Conservation (phyloP, 2,329 filamentous ascomycete genomes). For the Hypoxylon sp. region DNA sequence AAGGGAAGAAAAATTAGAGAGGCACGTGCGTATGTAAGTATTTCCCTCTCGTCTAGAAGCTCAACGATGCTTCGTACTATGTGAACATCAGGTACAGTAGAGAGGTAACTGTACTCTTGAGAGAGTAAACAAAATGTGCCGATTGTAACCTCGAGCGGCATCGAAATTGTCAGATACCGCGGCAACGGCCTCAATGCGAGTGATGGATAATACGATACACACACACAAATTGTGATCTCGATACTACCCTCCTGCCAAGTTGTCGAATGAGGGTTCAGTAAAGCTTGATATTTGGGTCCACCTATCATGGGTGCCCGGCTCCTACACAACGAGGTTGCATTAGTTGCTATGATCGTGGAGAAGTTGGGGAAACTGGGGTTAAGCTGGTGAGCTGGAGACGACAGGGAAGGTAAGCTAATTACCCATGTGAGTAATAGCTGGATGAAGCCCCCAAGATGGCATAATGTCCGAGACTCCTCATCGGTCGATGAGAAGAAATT, state of each 20-base stretch:
- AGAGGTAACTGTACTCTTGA: neutral
- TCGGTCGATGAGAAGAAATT: constrained; percentile 17
- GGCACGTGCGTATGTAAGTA: constrained; percentile 4
- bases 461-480: constrained; percentile 37
- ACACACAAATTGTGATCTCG: constrained; percentile 21
- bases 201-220: constrained; percentile 21
- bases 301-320: constrained; percentile 20
- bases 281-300: constrained; percentile 35
- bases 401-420: constrained; percentile 31
- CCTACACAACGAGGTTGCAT: constrained; percentile 14
- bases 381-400: constrained; percentile 26
- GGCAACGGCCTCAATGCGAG: constrained; percentile 19
- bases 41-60: neutral
- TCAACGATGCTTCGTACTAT: neutral
- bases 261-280: constrained; percentile 34
- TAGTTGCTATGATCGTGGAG: constrained; percentile 35
- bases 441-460: constrained; percentile 33
- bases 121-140: neutral
- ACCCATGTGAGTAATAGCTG: constrained; percentile 38
- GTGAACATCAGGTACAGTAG: neutral
- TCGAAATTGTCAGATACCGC: constrained; percentile 18
- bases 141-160: constrained; percentile 5
- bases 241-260: constrained; percentile 21
- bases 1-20: neutral
- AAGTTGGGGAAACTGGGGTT: constrained; percentile 44